Percentiles rank a stretch among this genome's conserved stretches.
phyloP scores from a whole-genome alignment of 495 filamentous ascomycete genomes.

The Penicillium coprophilum region DNA sequence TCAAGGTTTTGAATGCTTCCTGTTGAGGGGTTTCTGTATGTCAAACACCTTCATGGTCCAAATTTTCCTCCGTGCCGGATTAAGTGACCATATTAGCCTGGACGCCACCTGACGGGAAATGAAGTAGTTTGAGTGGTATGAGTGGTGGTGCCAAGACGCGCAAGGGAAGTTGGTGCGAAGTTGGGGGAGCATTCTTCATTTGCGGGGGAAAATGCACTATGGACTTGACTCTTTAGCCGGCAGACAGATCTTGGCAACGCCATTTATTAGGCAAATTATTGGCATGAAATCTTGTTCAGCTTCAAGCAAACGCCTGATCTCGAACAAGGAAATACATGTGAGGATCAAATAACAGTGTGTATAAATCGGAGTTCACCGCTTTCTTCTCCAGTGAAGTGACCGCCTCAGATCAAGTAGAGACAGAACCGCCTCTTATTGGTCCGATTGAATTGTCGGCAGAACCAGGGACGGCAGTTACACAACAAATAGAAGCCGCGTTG shows the following conservation, averaged over 20 bases:
- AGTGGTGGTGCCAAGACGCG: slow-evolving; percentile 5
- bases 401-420: not conserved
- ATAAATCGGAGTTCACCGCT: not conserved
- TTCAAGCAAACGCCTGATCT: not conserved
- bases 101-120: not conserved
- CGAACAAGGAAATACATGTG: not conserved
- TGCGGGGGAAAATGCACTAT: slow-evolving; percentile 4
- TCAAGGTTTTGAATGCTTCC: not conserved
- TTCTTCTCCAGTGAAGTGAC: not conserved
- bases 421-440: not conserved
- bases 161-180: not conserved
- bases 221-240: slow-evolving; percentile 16
- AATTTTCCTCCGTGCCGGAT: slow-evolving; percentile 8
- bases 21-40: not conserved
- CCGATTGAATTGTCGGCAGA: not conserved
- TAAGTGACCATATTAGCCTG: slow-evolving; percentile 1
- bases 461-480: not conserved
- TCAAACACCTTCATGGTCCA: not conserved
- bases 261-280: not conserved
- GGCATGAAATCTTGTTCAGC: not conserved
- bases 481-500: not conserved
- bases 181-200: slow-evolving; percentile 4
- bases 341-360: not conserved
- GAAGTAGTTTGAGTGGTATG: not conserved
- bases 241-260: slow-evolving; percentile 2